Base-by-base conservation (phyloP, 176 grass and related monocot genomes). In the Thalia dealbata region DNA sequence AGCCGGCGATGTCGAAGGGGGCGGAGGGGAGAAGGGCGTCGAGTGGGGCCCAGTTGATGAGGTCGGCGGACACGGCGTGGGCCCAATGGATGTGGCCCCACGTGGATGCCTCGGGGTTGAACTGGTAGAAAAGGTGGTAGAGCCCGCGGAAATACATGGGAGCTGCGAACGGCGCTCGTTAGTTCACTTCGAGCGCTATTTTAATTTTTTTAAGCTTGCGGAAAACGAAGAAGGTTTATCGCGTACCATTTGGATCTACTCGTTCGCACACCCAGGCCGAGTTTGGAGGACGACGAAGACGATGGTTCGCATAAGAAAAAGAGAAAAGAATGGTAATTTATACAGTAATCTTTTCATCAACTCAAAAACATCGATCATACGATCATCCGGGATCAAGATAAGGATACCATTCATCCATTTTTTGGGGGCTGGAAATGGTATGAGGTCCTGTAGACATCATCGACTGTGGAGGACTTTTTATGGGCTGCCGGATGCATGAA, bases 381-480 rank as follows among this genome's bases (percentile, higher is more conserved):
- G n/a, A n/a, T n/a, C n/a, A n/a, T n/a, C n/a, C n/a, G n/a, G n/a
- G n/a, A n/a, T n/a, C n/a, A 18, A 72, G 26, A 55, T 15, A 28
- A 29, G 35, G 65, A 3, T 67, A 96, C 92, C 92, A 69, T 96
- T 96, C 52, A 89, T 84, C 92, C 92, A 96, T 91, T 85, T 75
- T 84, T 83, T 8, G 86, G 60, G 7, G 92, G 89, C 74, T 89
- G 92, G 81, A 96, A 96, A 80, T 96, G 92, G 82, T 91, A 96
- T 69, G 88, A 84, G 12, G 86, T 96, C 75, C 84, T 85, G 70
- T 72, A 72, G n/a, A 43, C 35, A 32, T 43, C 11, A 10, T 19
- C 43, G 38, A 43, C 65, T 68, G 44, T 68, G 65, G 65, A 68
- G 18, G 32, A 32, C 6, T n/a, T 10, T 2, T 68, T 9, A 32